phyloP scores from a whole-genome alignment of 176 grass and related monocot genomes.

The Carex littledalei region DNA sequence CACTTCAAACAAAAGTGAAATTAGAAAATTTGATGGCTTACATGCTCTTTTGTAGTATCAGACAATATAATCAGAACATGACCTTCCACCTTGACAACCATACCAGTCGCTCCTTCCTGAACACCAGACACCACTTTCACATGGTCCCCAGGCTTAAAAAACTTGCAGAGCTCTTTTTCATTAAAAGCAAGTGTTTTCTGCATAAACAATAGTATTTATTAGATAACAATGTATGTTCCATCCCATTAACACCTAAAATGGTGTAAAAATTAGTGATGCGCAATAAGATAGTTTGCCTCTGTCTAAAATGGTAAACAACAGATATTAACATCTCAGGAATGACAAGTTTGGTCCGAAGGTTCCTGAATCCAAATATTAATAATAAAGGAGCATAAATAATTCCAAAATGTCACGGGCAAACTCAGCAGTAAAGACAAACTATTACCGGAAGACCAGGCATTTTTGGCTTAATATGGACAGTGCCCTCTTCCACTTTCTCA shows the following conservation, averaged over 20 bases:
- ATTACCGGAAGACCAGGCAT: conserved; percentile 71
- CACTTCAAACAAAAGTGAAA: neutral
- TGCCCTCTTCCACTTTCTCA: conserved; percentile 97
- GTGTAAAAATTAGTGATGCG: too few relatives aligned
- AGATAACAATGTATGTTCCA: too few relatives aligned
- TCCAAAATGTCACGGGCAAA: neutral
- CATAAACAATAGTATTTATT: too few relatives aligned
- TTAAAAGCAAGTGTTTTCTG: conserved; percentile 93
- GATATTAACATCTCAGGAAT: neutral
- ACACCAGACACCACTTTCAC: conserved; percentile 94
- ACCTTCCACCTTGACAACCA: conserved; percentile 94
- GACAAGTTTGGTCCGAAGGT: neutral
- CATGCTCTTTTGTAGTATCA: conserved; percentile 89
- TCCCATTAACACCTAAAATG: too few relatives aligned
- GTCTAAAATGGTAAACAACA: neutral
- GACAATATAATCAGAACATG: conserved; percentile 89
- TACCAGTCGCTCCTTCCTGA: conserved; percentile 87
- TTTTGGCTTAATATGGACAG: conserved; percentile 84
- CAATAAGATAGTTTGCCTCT: too few relatives aligned
- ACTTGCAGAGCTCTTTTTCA: conserved; percentile 91
- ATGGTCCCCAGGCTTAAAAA: conserved; percentile 95
- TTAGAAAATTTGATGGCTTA: conserved; percentile 32
- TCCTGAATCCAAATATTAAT: neutral
- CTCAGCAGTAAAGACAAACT: neutral
- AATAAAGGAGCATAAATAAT: neutral